Evolutionary conservation across 2,329 filamentous ascomycete species (phyloP).

Genomic region (Diplocarpon mali): DNA sequence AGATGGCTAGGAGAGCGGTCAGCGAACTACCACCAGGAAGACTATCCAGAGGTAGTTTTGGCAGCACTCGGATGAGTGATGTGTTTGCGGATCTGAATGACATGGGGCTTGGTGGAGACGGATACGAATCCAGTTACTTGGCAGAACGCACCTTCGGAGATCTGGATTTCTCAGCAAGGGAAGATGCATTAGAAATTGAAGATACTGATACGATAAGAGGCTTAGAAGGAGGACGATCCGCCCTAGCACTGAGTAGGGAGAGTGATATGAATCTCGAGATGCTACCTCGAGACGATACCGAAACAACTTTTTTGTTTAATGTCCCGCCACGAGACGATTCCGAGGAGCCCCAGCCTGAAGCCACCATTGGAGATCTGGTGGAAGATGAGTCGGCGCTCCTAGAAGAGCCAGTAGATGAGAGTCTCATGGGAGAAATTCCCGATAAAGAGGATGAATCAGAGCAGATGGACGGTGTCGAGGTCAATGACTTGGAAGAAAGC

Average conservation of each 20-base stretch:
- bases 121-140: conserved; percentile 24
- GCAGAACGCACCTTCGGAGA: conserved; percentile 15
- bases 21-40: conserved; percentile 36
- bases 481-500: conserved; percentile 1
- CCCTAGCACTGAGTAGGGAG: conserved; percentile 17
- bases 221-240: conserved; percentile 10
- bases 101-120: conserved; percentile 13
- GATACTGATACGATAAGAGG: conserved; percentile 18
- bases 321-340: conserved; percentile 23
- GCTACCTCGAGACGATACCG: conserved; percentile 25
- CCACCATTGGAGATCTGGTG: background rate
- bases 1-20: conserved; percentile 43
- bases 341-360: conserved; percentile 1
- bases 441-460: conserved; percentile 11
- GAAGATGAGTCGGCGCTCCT: too few species aligned
- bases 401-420: background rate
- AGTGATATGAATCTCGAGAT: conserved; percentile 23
- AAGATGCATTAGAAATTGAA: conserved; percentile 8
- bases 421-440: background rate
- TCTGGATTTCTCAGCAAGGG: conserved; percentile 11
- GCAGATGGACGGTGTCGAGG: conserved; percentile 15
- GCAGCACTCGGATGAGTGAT: conserved; percentile 43
- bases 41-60: conserved; percentile 37
- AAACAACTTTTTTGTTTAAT: conserved; percentile 25
- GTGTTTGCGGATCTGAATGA: conserved; percentile 30